These are phyloP conservation scores for Aquilaria malaccensis DNA, from an alignment of 345 rosid genomes.

Conservation along the genomic window DNA sequence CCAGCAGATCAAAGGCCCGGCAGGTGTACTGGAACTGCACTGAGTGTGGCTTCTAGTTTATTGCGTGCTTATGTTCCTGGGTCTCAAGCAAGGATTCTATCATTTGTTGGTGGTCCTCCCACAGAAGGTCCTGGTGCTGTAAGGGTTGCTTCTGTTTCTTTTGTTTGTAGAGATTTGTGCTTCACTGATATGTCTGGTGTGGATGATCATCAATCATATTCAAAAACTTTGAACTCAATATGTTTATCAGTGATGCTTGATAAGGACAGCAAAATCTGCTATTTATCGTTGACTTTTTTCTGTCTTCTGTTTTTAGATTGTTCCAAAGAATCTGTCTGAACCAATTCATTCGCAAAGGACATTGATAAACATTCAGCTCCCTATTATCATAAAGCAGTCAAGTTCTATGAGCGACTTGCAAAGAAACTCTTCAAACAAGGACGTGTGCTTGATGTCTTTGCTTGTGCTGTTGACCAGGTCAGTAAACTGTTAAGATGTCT, in stretches of 20 bases:
- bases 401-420: slow-evolving; percentile 53
- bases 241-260: slow-evolving; percentile 26
- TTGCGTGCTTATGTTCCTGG: slow-evolving; percentile 91
- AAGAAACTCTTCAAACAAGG: slow-evolving; percentile 78
- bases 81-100: slow-evolving; percentile 80
- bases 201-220: background rate
- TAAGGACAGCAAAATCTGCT: slow-evolving; percentile 19
- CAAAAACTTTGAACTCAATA: background rate
- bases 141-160: slow-evolving; percentile 16
- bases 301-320: slow-evolving; percentile 42
- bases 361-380: slow-evolving; percentile 66
- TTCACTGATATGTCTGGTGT: too few relatives aligned
- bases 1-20: slow-evolving; percentile 58
- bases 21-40: slow-evolving; percentile 77
- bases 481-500: too few relatives aligned
- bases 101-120: slow-evolving; percentile 80
- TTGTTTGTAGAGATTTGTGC: too few relatives aligned
- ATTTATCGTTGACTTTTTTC: background rate
- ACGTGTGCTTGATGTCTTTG: slow-evolving; percentile 70
- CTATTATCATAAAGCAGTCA: slow-evolving; percentile 60
- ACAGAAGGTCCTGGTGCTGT: slow-evolving; percentile 78
- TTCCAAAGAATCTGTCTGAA: slow-evolving; percentile 60
- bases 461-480: slow-evolving; percentile 66
- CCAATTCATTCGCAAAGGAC: slow-evolving; percentile 91
- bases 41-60: slow-evolving; percentile 66